Base-by-base conservation (phyloP, 768 basidiomycete genomes). In the Suillus cothurnatus region DNA sequence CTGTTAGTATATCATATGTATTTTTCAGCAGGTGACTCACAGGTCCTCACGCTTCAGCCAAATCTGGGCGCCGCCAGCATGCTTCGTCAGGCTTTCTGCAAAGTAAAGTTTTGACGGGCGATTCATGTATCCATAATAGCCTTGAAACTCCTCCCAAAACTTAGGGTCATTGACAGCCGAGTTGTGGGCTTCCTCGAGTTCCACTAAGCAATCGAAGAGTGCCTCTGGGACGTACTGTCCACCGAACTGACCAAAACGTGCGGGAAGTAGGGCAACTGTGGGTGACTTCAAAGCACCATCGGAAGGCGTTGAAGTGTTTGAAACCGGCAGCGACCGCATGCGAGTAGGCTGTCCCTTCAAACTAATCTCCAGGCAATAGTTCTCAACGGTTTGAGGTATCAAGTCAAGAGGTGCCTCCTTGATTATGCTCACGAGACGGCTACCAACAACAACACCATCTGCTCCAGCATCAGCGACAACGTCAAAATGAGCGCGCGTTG, bases 161-260 rank as follows among this genome's bases (percentile, higher is more conserved):
- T 84, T 84, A 0, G 95, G 95, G 76, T 99, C 97, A 12, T 83
- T 85, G 72, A 93, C 84, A 12, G 97, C 97, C 58, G 85, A 79
- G 71, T 92, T 91, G 77, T 99, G 97, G 45, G 93, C 96, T 61
- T 88, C 88, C 77, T 99, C 92, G 38, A 99, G 83, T 80, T 99
- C 96, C 23, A 86, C 81, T 49, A 99, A 82, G 70, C 93, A 94
- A 73, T 96, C 97, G 70, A 96, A 91, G n/a, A 99, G 82, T 17
- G 95, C 89, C 78, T 99, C 97, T 1, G 97, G 95, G 6, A 98
- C 97, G 79, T 95, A 99, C 71, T 97, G 95, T 4, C 97, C 97
- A 39, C 97, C 97, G 73, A 96, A 99, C 66, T 95, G 84, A 43
- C 97, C 97, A 71, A 99, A 99, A 57, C 95, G 85, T 1, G 88